Percentiles rank a stretch among this genome's conserved stretches.
phyloP scores from a whole-genome alignment of 2,329 filamentous ascomycete species.

The Zalaria sp. region DNA sequence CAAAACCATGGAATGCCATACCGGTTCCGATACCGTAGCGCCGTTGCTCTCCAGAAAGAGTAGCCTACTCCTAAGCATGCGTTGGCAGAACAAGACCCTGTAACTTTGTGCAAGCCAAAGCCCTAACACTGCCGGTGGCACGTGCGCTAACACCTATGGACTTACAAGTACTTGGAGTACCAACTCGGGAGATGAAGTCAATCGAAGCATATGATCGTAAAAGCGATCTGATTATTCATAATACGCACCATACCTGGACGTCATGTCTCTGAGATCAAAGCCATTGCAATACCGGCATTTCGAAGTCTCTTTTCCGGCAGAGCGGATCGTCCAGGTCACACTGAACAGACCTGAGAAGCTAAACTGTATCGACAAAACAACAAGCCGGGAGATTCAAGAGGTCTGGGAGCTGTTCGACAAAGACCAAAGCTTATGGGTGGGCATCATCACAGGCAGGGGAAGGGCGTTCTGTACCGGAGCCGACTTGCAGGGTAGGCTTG shows the following conservation, averaged over 20 bases:
- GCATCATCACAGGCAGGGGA: conserved; percentile 37
- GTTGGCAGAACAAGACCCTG: background rate
- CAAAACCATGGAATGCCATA: background rate
- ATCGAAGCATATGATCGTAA: background rate
- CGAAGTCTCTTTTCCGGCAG: conserved; percentile 30
- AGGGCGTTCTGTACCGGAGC: conserved; percentile 42
- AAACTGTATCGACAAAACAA: conserved; percentile 7
- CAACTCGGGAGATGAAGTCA: background rate
- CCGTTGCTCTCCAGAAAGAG: background rate
- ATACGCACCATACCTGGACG: background rate
- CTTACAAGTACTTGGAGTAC: background rate
- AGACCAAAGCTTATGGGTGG: conserved; percentile 15
- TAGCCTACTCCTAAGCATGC: background rate
- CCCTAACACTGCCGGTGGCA: background rate
- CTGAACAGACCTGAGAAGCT: conserved; percentile 9
- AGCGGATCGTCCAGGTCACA: conserved; percentile 37
- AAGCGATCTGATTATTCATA: background rate
- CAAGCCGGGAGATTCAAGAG: conserved; percentile 34
- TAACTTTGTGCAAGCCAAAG: conserved; percentile 1
- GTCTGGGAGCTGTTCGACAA: conserved; percentile 41
- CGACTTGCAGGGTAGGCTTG: conserved; percentile 35
- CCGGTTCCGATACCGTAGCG: conserved; percentile 1
- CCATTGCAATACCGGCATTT: conserved; percentile 5
- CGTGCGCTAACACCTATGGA: background rate
- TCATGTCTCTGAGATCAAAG: conserved; percentile 5